Base-by-base conservation (phyloP, 2,329 filamentous ascomycete genomes). In the Aspergillus aculeatinus region DNA sequence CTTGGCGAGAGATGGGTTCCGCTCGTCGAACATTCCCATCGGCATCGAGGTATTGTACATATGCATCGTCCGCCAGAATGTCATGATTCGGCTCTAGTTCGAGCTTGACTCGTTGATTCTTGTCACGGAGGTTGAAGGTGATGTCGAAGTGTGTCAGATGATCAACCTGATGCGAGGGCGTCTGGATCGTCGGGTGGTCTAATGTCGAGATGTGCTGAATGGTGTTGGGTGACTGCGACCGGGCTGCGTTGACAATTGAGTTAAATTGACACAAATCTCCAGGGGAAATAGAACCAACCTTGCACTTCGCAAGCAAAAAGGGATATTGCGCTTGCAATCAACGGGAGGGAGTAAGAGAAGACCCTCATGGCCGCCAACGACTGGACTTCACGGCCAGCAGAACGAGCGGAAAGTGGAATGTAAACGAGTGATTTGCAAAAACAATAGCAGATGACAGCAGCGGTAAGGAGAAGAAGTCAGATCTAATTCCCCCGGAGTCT, bases 1-100 rank as follows among this genome's bases (percentile, higher is more conserved):
- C 85, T 57, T 83, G 77, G 56, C 93, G 85, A 58, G 90, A 81
- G 62, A 98, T 85, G 39, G 82, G 79, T 71, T 96, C 90, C n/a
- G 84, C 80, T 23, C 80, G 79, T 54, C 77, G 80, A 42, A 96
- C 77, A 52, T 83, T 81, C 55, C 95, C 95, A 74, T 96, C 87
- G 11, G 82, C 73, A 57, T 83, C 87, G 48, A 96, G 76, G 71
- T 92, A 89, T 44, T 88, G 85, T 51, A 99, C 81, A 54, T 84
- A 85, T 9, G 93, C 89, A 68, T 89, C 87, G 16, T 92, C 84
- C 57, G 89, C 85, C 50, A 99, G 82, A 60, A 98, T 87, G 76
- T 98, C 91, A 79, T 96, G 87, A 74, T 98, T 98, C 4, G 95
- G 95, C 73, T 95, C 88, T 52, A 99, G 83, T 58, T 85, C 84